Evolutionary conservation across 441 rosid genomes (phyloP).

Genomic region (Brassica balearica): DNA sequence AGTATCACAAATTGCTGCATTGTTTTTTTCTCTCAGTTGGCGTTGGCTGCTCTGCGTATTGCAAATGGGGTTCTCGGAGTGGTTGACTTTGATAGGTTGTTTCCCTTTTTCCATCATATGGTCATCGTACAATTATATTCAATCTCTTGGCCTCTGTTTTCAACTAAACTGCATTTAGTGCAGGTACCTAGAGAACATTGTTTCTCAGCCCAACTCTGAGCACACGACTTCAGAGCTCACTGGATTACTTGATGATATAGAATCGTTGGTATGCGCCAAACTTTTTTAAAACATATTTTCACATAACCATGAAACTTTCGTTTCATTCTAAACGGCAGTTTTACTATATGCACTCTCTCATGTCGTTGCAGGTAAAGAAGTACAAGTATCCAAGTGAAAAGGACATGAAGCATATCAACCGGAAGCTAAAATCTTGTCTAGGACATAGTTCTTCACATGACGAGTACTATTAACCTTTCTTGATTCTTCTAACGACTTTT

Average conservation of each 20-base stretch:
- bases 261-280: conserved; percentile 80
- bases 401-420: conserved; percentile 93
- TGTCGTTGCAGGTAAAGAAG: conserved; percentile 54
- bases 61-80: conserved; percentile 65
- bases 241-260: conserved; percentile 59
- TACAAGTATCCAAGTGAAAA: conserved; percentile 82
- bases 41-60: conserved; percentile 77
- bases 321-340: not conserved
- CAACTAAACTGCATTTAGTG: conserved; percentile 27
- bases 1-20: not conserved
- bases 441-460: conserved; percentile 84
- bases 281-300: too few relatives aligned
- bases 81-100: conserved; percentile 76
- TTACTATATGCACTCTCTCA: not conserved
- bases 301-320: not conserved
- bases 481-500: not conserved
- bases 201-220: conserved; percentile 60
- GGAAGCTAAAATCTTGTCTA: conserved; percentile 90
- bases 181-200: conserved; percentile 68
- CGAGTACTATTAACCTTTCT: conserved; percentile 52
- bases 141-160: not conserved
- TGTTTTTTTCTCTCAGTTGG: conserved; percentile 56
- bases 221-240: conserved; percentile 58
- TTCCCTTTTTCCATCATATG: not conserved
- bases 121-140: too few relatives aligned